Evolutionary conservation across 2,329 filamentous ascomycete species (phyloP).

Genomic region (Phoma sp.): DNA sequence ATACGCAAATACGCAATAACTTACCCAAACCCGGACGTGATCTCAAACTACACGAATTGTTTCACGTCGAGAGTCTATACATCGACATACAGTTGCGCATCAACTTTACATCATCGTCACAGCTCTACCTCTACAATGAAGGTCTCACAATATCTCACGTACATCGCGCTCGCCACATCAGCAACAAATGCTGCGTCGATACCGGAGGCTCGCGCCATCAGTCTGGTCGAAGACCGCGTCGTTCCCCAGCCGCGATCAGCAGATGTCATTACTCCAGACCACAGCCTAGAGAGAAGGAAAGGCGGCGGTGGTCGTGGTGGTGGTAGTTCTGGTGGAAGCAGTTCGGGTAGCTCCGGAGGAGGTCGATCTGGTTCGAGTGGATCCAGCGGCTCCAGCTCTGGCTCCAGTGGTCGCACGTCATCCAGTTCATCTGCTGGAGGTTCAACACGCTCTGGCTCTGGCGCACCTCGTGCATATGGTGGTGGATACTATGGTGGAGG

Average conservation of each 20-base stretch:
- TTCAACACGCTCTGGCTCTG: slow-evolving; percentile 62
- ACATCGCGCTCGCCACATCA: slow-evolving; percentile 28
- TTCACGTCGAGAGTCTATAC: not conserved
- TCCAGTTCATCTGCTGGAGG: slow-evolving; percentile 44
- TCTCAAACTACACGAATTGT: not conserved
- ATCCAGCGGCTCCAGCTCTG: slow-evolving; percentile 7
- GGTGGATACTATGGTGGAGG: slow-evolving; percentile 70
- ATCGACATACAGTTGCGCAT: not conserved
- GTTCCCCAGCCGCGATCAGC: slow-evolving; percentile 22
- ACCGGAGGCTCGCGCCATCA: slow-evolving; percentile 34
- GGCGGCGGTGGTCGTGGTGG: slow-evolving; percentile 46
- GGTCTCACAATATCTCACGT: slow-evolving; percentile 31
- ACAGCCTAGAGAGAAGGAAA: slow-evolving; percentile 46
- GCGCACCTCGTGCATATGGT: slow-evolving; percentile 63
- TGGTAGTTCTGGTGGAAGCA: slow-evolving; percentile 20
- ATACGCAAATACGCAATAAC: slow-evolving; percentile 1
- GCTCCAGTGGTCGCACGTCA: slow-evolving; percentile 28
- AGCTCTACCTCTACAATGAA: slow-evolving; percentile 32
- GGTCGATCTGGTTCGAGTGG: slow-evolving; percentile 22
- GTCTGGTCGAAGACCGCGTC: slow-evolving; percentile 26
- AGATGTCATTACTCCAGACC: slow-evolving; percentile 38
- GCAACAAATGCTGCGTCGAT: slow-evolving; percentile 35
- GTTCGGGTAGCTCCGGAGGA: slow-evolving; percentile 10
- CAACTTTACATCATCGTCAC: not conserved
- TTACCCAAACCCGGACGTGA: not conserved